phyloP scores from a whole-genome alignment of 2,329 filamentous ascomycete genomes.

The Pseudonectria foliicola region DNA sequence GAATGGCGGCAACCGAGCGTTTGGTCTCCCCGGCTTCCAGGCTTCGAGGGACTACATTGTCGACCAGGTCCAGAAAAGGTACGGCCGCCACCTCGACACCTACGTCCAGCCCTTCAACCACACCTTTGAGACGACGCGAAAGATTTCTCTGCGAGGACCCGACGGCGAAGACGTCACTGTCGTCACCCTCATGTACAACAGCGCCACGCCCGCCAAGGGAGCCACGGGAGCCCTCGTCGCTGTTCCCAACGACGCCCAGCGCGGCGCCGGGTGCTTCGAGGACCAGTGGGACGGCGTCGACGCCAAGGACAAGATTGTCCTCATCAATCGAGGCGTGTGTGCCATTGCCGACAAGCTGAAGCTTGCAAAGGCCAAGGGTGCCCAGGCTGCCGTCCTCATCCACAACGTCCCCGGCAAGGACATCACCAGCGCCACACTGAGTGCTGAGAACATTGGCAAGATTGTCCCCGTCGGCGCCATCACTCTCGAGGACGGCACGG shows the following conservation, averaged over 20 bases:
- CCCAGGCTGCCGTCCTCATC: conserved; percentile 47
- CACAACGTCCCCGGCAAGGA: conserved; percentile 47
- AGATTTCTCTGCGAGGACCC: conserved; percentile 38
- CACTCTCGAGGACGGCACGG: conserved; percentile 27
- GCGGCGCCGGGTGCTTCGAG: conserved; percentile 34
- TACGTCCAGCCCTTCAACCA: conserved; percentile 40
- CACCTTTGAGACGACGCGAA: conserved; percentile 34
- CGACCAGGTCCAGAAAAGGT: conserved; percentile 33
- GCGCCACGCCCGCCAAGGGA: conserved; percentile 33
- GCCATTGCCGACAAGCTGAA: conserved; percentile 37
- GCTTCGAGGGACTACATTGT: conserved; percentile 52
- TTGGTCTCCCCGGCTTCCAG: conserved; percentile 51
- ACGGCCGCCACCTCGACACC: conserved; percentile 36
- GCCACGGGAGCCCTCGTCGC: conserved; percentile 31
- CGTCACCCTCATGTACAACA: conserved; percentile 39
- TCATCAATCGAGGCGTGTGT: conserved; percentile 38
- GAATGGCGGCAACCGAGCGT: conserved; percentile 54
- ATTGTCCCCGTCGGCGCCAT: conserved; percentile 32
- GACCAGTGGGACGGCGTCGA: conserved; percentile 39
- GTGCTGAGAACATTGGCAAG: conserved; percentile 30
- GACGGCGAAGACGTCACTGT: conserved; percentile 37
- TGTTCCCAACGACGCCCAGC: conserved; percentile 29
- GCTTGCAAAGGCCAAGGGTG: conserved; percentile 35
- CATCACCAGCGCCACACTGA: conserved; percentile 46
- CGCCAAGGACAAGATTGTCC: conserved; percentile 35